Base-by-base conservation (phyloP, 768 basidiomycete species). In the Russula earlei region DNA sequence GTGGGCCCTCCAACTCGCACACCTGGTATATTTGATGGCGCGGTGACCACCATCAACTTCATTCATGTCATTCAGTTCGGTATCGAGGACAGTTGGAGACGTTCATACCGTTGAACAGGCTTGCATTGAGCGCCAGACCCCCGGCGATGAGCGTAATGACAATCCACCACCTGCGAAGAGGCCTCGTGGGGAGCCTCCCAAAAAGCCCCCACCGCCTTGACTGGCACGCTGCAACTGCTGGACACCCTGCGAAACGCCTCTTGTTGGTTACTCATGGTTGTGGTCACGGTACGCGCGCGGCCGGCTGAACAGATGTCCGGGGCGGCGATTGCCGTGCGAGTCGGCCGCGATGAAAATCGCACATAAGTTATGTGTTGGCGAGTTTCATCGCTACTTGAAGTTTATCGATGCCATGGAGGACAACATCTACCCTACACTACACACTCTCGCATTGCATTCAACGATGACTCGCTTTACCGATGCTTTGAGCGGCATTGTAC, bases 31-130 rank as follows among this genome's bases (percentile, higher is more conserved):
- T 70, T 98, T 97, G 70, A 99, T 96, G 47, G 95, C 95, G 63
- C 96, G 85, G 71, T 98, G 94, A 73, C 96, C 96, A 83, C 96
- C 96, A 71, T 98, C 96, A 49, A 99, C 96, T 99, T 65, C 55
- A 41, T 15, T n/a, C n/a, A 38, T 17, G 27, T 27, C 12, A 55
- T 42, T 25, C 7, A 53, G 12, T 12, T 5, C 15, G 29, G n/a
- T 45, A 25, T 25, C 34, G n/a, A 10, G 19, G 29, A 41, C 52
- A 47, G 24, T 14, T 0, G 22, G 27, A 44, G 52, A 33, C 57
- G 22, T 25, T 67, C 87, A 61, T 64, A 97, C 95, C 95, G 66
- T 97, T 98, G 79, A 93, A 97, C 67, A 98, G 74, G 69, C 85
- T 84, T 17, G 87, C 77, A 67, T 91, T 97, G 59, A 98, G 67